A percentile compares a stretch with the other conserved stretches of the same genome.
Evolutionary conservation across 2,329 filamentous ascomycete species (phyloP).

Genomic region (Hymenoscyphus salicellus): DNA sequence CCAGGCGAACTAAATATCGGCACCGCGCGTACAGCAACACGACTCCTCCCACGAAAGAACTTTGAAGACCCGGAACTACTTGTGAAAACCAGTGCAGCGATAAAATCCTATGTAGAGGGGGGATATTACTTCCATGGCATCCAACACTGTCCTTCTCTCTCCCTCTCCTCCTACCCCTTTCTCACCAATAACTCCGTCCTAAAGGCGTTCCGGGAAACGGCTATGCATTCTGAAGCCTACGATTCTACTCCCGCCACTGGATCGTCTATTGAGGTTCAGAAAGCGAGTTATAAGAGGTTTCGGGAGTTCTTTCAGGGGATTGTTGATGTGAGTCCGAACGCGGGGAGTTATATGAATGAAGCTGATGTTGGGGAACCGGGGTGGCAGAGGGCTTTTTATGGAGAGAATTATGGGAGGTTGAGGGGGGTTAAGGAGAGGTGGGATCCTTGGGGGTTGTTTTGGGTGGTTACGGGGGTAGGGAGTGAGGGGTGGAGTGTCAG

Average conservation of each 20-base stretch:
- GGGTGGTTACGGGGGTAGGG: slow-evolving; percentile 19
- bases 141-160: slow-evolving; percentile 14
- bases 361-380: slow-evolving; percentile 44
- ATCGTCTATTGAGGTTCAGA: slow-evolving; percentile 36
- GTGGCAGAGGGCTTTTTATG: slow-evolving; percentile 33
- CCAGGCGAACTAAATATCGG: neutral
- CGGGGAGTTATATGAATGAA: slow-evolving; percentile 49
- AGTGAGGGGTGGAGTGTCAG: slow-evolving; percentile 34
- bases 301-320: slow-evolving; percentile 12
- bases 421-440: slow-evolving; percentile 47
- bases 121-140: slow-evolving; percentile 37
- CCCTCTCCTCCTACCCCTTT: slow-evolving; percentile 3
- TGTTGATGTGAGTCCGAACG: slow-evolving; percentile 22
- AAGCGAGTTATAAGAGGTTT: slow-evolving; percentile 40
- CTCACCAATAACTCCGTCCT: slow-evolving; percentile 15
- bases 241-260: slow-evolving; percentile 35
- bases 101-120: slow-evolving; percentile 35
- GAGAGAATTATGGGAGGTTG: slow-evolving; percentile 38
- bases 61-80: slow-evolving; percentile 34
- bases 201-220: slow-evolving; percentile 16
- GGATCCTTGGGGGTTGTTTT: slow-evolving; percentile 45
- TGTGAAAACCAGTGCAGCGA: slow-evolving; percentile 28
- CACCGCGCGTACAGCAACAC: slow-evolving; percentile 32
- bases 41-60: slow-evolving; percentile 41
- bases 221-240: slow-evolving; percentile 18